Evolutionary conservation across 1,284 basidiomycete species (phyloP).

Genomic region (Irpex sp.): DNA sequence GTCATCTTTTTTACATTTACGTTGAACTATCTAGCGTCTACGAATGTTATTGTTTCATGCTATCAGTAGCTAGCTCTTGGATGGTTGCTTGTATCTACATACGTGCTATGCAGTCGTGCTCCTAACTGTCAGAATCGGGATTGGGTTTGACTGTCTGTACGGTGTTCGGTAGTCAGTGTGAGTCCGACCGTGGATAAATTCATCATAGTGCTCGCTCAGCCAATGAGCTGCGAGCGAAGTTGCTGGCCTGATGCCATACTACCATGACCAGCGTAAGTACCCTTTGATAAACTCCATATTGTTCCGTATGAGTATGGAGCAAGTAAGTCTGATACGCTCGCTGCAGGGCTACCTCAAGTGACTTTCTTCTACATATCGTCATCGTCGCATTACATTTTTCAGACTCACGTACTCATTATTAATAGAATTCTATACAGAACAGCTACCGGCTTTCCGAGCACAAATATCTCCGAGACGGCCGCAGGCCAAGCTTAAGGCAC

Average conservation of each 20-base stretch:
- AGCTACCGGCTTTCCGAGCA: no score
- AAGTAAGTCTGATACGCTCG: no score
- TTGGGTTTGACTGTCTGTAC: no score
- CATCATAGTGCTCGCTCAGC: no score
- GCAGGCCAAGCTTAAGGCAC: neutral
- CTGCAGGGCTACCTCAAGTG: neutral
- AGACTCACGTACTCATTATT: neutral
- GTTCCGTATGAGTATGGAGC: no score
- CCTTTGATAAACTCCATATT: no score
- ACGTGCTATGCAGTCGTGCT: neutral
- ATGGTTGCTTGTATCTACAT: neutral
- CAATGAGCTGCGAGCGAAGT: no score
- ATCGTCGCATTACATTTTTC: neutral
- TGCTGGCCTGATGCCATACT: no score
- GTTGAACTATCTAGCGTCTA: neutral
- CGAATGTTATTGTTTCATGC: neutral
- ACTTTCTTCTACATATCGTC: neutral
- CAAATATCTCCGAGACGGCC: neutral
- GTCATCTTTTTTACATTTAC: neutral
- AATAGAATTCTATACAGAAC: neutral
- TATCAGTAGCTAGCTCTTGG: neutral
- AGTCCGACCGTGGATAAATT: no score
- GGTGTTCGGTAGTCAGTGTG: no score
- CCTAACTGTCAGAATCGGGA: no score
- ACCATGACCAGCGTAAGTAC: no score